Base-by-base conservation (phyloP, 1,139 yeast genomes). In the Kurtzmaniella quercitrusa region DNA sequence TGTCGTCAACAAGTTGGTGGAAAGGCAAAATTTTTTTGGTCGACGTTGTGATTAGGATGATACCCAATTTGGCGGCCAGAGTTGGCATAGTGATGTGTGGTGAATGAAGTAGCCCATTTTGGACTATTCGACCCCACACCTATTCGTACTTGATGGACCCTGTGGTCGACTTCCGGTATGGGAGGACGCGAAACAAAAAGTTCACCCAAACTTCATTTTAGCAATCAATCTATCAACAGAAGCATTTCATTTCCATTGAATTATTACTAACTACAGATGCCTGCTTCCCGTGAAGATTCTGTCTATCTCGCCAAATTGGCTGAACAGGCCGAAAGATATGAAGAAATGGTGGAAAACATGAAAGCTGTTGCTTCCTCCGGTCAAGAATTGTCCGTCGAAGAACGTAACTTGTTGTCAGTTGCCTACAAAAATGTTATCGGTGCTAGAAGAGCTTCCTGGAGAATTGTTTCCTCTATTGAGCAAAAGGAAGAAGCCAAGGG, bases 301-400 rank as follows among this genome's bases (percentile, higher is more conserved):
- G 97, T 93, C 61, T 93, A 91, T 73, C 85, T 93, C 68, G 98
- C 98, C 71, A 93, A 93, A 73, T 87, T 93, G 71, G 97, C 98
- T 60, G 98, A 93, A 76, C 98, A 93, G 78, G 98, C 98, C 61
- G 98, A 93, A 77, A 95, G 98, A 73, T 93, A 93, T 68, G 98
- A 93, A 75, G 98, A 94, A 75, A 91, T 89, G 98, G 98, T 93
- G 58, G 96, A 89, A 69, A 88, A 88, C 74, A 93, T 93, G 98
- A 91, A 91, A 71, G 87, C 88, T 47, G 98, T 93, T 63, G 97
- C 97, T 55, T 85, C 96, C 38, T 80, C 95, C 40, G 97, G 96
- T 51, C 91, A 88, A 70, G 98, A 91, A 69, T 78, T 93, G 59
- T 85, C 95, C 34, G 96, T 93, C 53, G 98, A 93, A 73, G 98